Evolutionary conservation across 1,284 basidiomycete genomes (phyloP).

Genomic region (Cronartium quercuum): DNA sequence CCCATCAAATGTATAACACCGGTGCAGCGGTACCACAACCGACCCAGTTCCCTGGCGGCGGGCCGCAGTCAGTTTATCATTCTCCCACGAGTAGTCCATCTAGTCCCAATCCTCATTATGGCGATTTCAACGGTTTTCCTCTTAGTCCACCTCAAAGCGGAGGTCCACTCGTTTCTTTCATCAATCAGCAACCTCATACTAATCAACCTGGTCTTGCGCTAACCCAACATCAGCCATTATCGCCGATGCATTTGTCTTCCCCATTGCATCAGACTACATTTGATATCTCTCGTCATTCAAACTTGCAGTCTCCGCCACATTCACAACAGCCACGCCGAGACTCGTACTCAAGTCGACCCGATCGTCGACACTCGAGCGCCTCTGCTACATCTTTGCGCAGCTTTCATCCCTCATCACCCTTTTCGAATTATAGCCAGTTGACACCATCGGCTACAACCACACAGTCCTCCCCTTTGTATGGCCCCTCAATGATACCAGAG

Average conservation of each 20-base stretch:
- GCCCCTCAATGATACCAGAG: background rate
- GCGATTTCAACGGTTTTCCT: constrained; percentile 26
- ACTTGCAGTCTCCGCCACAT: background rate
- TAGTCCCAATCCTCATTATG: constrained; percentile 28
- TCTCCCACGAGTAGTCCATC: constrained; percentile 31
- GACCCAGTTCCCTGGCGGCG: background rate
- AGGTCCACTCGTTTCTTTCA: constrained; percentile 10
- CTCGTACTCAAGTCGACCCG: background rate
- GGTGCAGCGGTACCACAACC: background rate
- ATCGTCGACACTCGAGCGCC: constrained; percentile 17
- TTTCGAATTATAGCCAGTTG: constrained; percentile 3
- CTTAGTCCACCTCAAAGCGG: constrained; percentile 21
- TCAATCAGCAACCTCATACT: constrained; percentile 10
- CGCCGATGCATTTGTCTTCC: constrained; percentile 2
- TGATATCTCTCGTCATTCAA: constrained; percentile 5
- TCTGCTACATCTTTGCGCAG: constrained; percentile 12
- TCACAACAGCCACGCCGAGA: constrained; percentile 7
- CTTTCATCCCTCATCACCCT: constrained; percentile 5
- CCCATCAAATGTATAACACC: background rate
- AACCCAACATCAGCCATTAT: background rate
- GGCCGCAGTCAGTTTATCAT: constrained; percentile 18
- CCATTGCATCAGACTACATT: constrained; percentile 6
- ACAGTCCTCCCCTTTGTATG: constrained; percentile 1
- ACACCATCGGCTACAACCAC: background rate
- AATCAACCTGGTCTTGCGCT: background rate